These are phyloP conservation scores for Leucaena leucocephala DNA, from an alignment of 306 rosid genomes.

Conservation along the genomic window DNA sequence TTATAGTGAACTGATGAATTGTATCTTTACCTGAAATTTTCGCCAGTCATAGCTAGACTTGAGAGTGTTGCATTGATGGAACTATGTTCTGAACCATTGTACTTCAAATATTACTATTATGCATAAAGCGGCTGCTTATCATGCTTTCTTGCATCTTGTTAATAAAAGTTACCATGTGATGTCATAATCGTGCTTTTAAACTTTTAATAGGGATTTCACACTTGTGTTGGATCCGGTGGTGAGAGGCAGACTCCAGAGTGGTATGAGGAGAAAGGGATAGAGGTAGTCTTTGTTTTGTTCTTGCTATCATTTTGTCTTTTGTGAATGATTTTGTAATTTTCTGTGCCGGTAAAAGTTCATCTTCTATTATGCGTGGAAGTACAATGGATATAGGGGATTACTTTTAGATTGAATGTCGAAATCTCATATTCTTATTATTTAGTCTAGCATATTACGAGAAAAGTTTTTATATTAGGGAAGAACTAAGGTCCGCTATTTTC, in stretches of 20 bases:
- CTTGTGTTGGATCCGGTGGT: slow-evolving; percentile 98
- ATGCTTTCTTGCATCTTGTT: slow-evolving; percentile 1
- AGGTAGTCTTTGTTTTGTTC: slow-evolving; percentile 52
- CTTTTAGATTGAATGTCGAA: slow-evolving; percentile 31
- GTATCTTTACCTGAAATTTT: neutral
- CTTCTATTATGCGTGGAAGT: slow-evolving; percentile 16
- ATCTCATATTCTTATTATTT: neutral
- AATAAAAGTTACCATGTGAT: slow-evolving; percentile 23
- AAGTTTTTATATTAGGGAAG: neutral
- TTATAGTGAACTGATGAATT: neutral
- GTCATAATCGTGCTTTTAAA: neutral
- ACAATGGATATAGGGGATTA: slow-evolving; percentile 12
- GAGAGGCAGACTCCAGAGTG: slow-evolving; percentile 94
- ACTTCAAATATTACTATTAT: slow-evolving; percentile 5
- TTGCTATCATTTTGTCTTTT: slow-evolving; percentile 8
- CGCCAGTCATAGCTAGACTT: neutral
- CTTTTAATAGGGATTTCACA: slow-evolving; percentile 77
- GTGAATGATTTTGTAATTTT: neutral
- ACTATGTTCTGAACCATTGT: neutral
- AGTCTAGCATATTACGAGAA: neutral
- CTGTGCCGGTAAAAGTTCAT: neutral
- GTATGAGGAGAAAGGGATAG: slow-evolving; percentile 88
- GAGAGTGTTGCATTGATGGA: slow-evolving; percentile 4
- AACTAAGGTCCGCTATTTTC: neutral
- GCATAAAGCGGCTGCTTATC: neutral